Evolutionary conservation across 805 yeast genomes (phyloP).

Genomic region (Saccharomyces eubayanus): DNA sequence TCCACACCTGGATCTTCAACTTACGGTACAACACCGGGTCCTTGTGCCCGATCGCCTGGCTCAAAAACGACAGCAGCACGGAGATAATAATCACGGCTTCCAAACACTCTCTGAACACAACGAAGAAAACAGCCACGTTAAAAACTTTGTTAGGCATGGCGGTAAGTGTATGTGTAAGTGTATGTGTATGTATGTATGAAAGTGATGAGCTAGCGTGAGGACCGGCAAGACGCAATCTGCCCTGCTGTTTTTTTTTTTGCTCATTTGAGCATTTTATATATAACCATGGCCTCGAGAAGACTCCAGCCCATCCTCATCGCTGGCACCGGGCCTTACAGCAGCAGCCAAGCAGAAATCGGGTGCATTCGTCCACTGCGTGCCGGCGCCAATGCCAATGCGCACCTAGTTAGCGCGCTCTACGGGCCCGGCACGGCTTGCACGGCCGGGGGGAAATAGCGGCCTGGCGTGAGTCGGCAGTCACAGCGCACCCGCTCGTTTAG

Average conservation of each 20-base stretch:
- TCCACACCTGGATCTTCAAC: slow-evolving; percentile 76
- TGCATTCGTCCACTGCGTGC: neutral
- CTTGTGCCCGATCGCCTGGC: slow-evolving; percentile 65
- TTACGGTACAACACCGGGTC: slow-evolving; percentile 50
- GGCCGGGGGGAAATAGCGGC: neutral
- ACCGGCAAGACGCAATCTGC: neutral
- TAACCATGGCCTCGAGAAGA: neutral
- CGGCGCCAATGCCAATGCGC: neutral
- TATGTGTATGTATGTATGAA: too few species aligned
- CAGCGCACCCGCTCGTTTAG: neutral
- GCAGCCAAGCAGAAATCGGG: neutral
- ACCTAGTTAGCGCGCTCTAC: neutral
- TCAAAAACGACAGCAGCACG: slow-evolving; percentile 81
- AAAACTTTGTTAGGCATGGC: slow-evolving; percentile 32
- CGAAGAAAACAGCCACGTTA: slow-evolving; percentile 61
- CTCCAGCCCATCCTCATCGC: neutral
- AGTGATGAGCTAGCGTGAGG: neutral
- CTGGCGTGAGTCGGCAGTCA: neutral
- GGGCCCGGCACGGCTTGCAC: neutral
- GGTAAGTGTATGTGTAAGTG: neutral
- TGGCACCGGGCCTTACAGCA: neutral
- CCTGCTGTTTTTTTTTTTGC: neutral
- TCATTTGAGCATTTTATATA: neutral
- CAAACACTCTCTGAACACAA: slow-evolving; percentile 85
- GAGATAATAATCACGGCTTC: slow-evolving; percentile 92